Evolutionary conservation across 2,329 filamentous ascomycete genomes (phyloP).

Genomic region (Dothideomycetes sp.): DNA sequence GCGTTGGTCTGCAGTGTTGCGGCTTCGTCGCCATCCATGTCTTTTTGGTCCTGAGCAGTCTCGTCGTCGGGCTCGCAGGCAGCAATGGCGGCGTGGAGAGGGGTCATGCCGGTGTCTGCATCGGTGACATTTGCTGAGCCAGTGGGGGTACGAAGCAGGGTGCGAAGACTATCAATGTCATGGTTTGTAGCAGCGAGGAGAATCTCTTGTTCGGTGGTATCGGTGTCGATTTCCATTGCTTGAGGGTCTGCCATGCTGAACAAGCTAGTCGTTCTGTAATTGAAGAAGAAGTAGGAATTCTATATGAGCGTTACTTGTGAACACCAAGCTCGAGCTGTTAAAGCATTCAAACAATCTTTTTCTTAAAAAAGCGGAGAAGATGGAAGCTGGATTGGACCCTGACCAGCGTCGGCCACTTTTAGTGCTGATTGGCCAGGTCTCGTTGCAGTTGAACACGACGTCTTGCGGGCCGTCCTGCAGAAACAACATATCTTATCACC

Average conservation of each 20-base stretch:
- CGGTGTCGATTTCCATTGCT: slow-evolving; percentile 28
- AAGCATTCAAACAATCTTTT: not conserved
- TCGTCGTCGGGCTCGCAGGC: slow-evolving; percentile 37
- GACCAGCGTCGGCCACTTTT: not conserved
- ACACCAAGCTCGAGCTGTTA: too few species aligned
- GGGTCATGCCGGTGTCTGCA: slow-evolving; percentile 72
- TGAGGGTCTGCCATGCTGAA: slow-evolving; percentile 12
- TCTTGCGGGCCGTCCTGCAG: too few species aligned
- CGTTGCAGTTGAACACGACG: too few species aligned
- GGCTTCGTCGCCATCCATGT: slow-evolving; percentile 22
- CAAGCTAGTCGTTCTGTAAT: too few species aligned
- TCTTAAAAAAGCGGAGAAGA: not conserved
- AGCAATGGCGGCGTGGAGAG: slow-evolving; percentile 84
- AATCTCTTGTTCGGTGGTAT: slow-evolving; percentile 47
- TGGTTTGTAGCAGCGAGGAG: slow-evolving; percentile 59
- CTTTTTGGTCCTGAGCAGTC: slow-evolving; percentile 21
- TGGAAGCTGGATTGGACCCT: not conserved
- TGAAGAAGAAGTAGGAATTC: too few species aligned
- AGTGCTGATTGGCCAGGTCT: slow-evolving; percentile 6
- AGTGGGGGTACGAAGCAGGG: slow-evolving; percentile 49
- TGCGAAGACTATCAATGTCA: slow-evolving; percentile 57
- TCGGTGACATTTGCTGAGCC: slow-evolving; percentile 68
- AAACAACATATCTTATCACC: too few species aligned
- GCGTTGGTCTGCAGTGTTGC: slow-evolving; percentile 26
- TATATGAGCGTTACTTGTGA: too few species aligned